Base-by-base conservation (phyloP, 2,329 filamentous ascomycete species). In the Incumbomyces lentus region DNA sequence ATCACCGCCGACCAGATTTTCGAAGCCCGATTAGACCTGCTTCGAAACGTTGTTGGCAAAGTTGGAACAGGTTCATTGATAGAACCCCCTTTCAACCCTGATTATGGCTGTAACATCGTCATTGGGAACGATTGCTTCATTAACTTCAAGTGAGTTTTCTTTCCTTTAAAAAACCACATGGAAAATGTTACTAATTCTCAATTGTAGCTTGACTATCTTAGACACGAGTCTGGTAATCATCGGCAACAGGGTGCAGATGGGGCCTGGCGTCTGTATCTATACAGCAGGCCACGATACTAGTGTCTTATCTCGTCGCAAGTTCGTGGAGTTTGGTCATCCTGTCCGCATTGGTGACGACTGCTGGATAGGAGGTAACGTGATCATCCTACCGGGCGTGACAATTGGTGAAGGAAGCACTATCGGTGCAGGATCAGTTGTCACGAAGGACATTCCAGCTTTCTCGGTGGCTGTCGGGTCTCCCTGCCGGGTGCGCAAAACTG, bases 31-130 rank as follows among this genome's bases (percentile, higher is more conserved):
- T 64, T 72, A 40, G 60, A 58, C 4, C 63, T 75, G 49, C 73
- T 84, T 40, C 58, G 63, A 47, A 62, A 73, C 6, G 62, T 79
- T 32, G 58, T 82, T 3, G 68, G 71, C 29, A 60, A 60, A 6
- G 61, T 74, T 8, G 44, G 3, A 78, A 77, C 7, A n/a, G 44
- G 26, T 34, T 18, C 39, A 17, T 26, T 35, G 11, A 46, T 48
- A 16, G 33, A 46, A 14, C 48, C 79, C 0, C 78, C 79, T 0
- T 67, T 84, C 46, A 69, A 67, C 18, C 32, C 68, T 3, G 80
- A 84, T 58, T 83, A 84, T 49, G 81, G 80, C 1, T 76, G 75
- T 59, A 84, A 84, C 55, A 73, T 82, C 52, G 69, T 64, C 4
- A 66, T 83, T 1, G 80, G 80, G n/a, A n/a, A n/a, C 6, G 67